Conservation (phyloP, 768 basidiomycete species). For the Peribolospora kevripleyi region DNA sequence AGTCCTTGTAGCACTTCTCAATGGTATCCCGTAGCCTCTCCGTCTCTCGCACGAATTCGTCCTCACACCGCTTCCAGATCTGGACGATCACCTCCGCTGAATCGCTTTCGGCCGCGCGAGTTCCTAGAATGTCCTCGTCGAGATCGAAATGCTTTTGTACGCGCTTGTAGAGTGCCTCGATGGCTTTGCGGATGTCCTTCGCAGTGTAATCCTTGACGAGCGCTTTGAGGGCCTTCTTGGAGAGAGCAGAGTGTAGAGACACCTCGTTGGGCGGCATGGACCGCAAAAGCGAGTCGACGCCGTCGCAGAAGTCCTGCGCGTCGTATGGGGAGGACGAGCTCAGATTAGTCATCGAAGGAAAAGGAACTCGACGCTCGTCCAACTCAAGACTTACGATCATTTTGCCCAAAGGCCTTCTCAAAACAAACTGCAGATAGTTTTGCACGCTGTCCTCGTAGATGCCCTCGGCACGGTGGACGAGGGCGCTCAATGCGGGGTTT, state of each 20-base stretch:
- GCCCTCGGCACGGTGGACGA: constrained; percentile 45
- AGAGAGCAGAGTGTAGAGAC: constrained; percentile 47
- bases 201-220: constrained; percentile 57
- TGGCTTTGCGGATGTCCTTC: constrained; percentile 71
- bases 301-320: constrained; percentile 75
- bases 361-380: neutral
- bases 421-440: constrained; percentile 64
- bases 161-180: constrained; percentile 65
- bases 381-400: constrained; percentile 38
- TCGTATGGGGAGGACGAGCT: neutral
- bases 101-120: constrained; percentile 17
- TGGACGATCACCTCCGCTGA: constrained; percentile 34
- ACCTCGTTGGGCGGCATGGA: constrained; percentile 56
- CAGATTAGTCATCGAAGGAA: neutral
- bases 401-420: constrained; percentile 63
- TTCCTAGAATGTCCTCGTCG: constrained; percentile 30
- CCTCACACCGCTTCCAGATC: constrained; percentile 80
- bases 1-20: constrained; percentile 52
- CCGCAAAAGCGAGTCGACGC: constrained; percentile 62
- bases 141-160: constrained; percentile 81
- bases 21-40: constrained; percentile 45
- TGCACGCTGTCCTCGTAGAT: constrained; percentile 74
- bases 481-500: constrained; percentile 35
- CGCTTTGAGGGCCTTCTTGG: constrained; percentile 52
- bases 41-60: constrained; percentile 49